phyloP scores from a whole-genome alignment of 805 yeast species.

The Nadsonia fulvescens region DNA sequence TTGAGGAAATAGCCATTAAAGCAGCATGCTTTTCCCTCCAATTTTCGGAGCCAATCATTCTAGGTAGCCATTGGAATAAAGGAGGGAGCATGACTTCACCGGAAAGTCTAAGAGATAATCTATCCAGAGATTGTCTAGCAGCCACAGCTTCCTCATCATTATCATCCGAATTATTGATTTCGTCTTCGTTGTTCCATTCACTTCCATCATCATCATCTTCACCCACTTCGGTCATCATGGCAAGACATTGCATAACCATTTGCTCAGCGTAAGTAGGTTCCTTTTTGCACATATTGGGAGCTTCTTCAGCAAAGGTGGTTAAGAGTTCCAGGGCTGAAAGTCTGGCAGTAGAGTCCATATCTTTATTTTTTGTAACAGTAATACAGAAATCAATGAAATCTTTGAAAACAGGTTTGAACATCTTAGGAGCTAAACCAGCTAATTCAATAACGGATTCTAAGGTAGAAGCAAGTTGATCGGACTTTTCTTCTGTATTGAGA shows the following conservation, averaged over 20 bases:
- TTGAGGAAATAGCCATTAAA: slow-evolving; percentile 87
- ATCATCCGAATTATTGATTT: slow-evolving; percentile 58
- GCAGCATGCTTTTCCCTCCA: slow-evolving; percentile 98
- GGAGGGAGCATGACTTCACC: slow-evolving; percentile 77
- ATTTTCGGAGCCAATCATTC: slow-evolving; percentile 52
- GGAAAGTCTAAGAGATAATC: slow-evolving; percentile 67
- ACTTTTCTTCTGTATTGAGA: slow-evolving; percentile 61
- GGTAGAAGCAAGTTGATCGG: slow-evolving; percentile 68
- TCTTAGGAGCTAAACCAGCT: slow-evolving; percentile 84
- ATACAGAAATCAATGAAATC: slow-evolving; percentile 75
- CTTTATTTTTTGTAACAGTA: slow-evolving; percentile 65
- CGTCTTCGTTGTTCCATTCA: slow-evolving; percentile 75
- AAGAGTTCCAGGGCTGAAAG: slow-evolving; percentile 75
- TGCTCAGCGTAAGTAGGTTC: slow-evolving; percentile 54
- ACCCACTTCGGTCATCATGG: slow-evolving; percentile 86
- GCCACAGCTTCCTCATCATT: slow-evolving; percentile 77
- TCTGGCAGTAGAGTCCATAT: slow-evolving; percentile 62
- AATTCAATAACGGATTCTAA: slow-evolving; percentile 77
- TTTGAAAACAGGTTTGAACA: slow-evolving; percentile 81
- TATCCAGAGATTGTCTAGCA: slow-evolving; percentile 87
- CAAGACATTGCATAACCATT: slow-evolving; percentile 54
- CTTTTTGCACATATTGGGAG: slow-evolving; percentile 87
- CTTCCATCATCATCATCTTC: slow-evolving; percentile 66
- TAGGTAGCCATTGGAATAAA: slow-evolving; percentile 69
- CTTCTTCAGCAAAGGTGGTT: slow-evolving; percentile 79